A percentile compares a stretch with the other conserved stretches of the same genome.
Conservation (phyloP, 2,329 filamentous ascomycete genomes). For the Neofusicoccum kwambonambiense region DNA sequence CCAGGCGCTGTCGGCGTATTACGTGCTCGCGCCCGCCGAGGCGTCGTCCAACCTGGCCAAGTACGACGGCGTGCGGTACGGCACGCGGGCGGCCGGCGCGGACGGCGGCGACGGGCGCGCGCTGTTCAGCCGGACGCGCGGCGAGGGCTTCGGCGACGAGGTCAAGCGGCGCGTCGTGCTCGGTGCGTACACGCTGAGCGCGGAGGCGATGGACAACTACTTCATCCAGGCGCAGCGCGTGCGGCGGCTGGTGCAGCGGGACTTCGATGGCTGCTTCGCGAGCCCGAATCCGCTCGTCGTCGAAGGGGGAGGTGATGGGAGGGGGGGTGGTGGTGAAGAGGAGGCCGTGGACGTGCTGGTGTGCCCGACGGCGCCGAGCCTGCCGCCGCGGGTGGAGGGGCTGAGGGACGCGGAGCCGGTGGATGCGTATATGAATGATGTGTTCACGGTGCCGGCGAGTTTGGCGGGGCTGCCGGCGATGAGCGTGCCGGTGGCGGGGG, state of each 20-base stretch:
- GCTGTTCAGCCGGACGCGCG: conserved; percentile 71
- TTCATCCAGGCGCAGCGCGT: conserved; percentile 92
- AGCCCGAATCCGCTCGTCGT: conserved; percentile 70
- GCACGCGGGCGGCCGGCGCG: conserved; percentile 56
- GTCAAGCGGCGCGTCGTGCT: conserved; percentile 84
- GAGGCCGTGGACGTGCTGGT: conserved; percentile 80
- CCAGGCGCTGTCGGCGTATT: conserved; percentile 88
- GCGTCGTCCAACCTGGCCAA: conserved; percentile 94
- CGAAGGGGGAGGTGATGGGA: conserved; percentile 24
- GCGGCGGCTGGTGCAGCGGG: conserved; percentile 75
- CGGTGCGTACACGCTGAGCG: conserved; percentile 86
- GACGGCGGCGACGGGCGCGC: conserved; percentile 54
- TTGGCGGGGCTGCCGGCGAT: conserved; percentile 86
- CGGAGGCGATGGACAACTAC: conserved; percentile 91
- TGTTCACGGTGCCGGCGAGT: conserved; percentile 93
- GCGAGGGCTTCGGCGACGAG: conserved; percentile 75
- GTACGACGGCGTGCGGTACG: conserved; percentile 96
- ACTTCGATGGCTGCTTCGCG: conserved; percentile 80
- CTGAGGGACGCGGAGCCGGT: conserved; percentile 44
- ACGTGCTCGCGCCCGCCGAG: conserved; percentile 91
- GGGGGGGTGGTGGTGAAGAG: conserved; percentile 27
- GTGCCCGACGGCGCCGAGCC: conserved; percentile 80
- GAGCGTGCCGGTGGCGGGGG: conserved; percentile 67
- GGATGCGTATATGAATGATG: conserved; percentile 87
- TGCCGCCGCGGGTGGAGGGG: conserved; percentile 63